Evolutionary conservation across 768 basidiomycete species (phyloP), one percentile per base, ranked within the genome.

Genomic region (Wakefieldia striispora): DNA sequence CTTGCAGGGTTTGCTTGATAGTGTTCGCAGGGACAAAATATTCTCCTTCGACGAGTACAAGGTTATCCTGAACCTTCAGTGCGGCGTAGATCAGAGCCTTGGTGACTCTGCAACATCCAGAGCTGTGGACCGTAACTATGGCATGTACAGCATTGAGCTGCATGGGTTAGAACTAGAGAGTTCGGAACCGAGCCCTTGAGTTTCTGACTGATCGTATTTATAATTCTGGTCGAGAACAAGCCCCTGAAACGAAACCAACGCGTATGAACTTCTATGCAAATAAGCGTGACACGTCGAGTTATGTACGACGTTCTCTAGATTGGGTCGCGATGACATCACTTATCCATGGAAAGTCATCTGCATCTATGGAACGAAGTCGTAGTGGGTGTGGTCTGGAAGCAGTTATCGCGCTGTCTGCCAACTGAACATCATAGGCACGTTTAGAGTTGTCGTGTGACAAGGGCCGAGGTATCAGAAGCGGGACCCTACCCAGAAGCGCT

Each of bases 1-100:
- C n/a, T 26, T 44, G 8, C 50, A 95, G 93, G 81, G 80, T 44
- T 83, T 97, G 79, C 74, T 97, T 42, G 83, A 88, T 24, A 70
- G 76, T 11, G 81, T 92, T 46, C 82, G 84, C 23, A 56, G 73
- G 41, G 75, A 77, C 54, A 81, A 80, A 53, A 68, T 68, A 34
- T 97, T 91, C 72, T 81, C 77, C 4, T 95, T 97, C 57, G 94
- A 95, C 56, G 91, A 97, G 62, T 97, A 95, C 69, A 89, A 93
- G 65, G 79, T 81, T 8, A 93, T 98, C 77, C 77, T 97, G 41
- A 87, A 84, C 58, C 76, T 97, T 33, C 91, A 92, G 59, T 95
- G 93, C 62, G 90, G 89, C 14, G 82, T 93, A 31, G 83, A 91
- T 61, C 82, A 77, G 50, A 71, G 67, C n/a, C 69, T 72, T 12